Percentiles rank a stretch among this genome's conserved stretches.
These are phyloP conservation scores for Sporobolomyces pararoseus DNA, from an alignment of 768 basidiomycete genomes.

Conservation along the genomic window DNA sequence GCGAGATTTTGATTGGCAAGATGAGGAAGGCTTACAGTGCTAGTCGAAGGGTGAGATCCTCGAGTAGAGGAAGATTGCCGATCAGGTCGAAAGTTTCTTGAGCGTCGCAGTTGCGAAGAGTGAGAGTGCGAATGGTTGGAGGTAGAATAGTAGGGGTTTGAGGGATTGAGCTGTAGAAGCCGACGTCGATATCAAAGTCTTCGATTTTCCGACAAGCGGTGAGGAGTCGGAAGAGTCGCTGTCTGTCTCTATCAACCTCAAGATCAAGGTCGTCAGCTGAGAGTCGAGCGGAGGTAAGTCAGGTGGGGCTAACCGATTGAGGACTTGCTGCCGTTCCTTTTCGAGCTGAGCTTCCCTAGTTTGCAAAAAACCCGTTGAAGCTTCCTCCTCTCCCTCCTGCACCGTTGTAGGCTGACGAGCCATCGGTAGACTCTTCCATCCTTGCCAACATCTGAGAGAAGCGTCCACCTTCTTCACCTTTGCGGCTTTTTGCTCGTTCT, in stretches of 20 bases:
- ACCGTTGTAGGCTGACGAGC: no score
- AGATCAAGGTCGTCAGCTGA: no score
- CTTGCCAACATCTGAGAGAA: conserved; percentile 12
- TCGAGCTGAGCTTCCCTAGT: conserved; percentile 16
- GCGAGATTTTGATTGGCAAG: no score
- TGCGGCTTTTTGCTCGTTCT: background rate
- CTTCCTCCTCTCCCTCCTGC: background rate
- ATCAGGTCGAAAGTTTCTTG: conserved; percentile 29
- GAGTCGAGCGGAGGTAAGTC: no score
- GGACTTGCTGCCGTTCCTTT: conserved; percentile 12
- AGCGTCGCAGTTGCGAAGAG: conserved; percentile 23
- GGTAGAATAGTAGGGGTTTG: background rate
- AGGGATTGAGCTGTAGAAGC: conserved; percentile 21
- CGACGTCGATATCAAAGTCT: conserved; percentile 32
- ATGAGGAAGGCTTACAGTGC: conserved; percentile 7
- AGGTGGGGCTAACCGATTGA: conserved; percentile 12
- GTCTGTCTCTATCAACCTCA: background rate
- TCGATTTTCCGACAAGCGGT: background rate
- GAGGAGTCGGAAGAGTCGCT: conserved; percentile 17
- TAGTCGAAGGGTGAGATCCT: conserved; percentile 26
- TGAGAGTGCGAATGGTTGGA: conserved; percentile 16
- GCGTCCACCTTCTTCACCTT: conserved; percentile 11
- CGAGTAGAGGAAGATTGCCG: conserved; percentile 8
- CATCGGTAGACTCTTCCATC: background rate
- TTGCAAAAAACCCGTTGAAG: background rate